Evolutionary conservation across 306 rosid genomes (phyloP).

Genomic region (Lotus japonicus): DNA sequence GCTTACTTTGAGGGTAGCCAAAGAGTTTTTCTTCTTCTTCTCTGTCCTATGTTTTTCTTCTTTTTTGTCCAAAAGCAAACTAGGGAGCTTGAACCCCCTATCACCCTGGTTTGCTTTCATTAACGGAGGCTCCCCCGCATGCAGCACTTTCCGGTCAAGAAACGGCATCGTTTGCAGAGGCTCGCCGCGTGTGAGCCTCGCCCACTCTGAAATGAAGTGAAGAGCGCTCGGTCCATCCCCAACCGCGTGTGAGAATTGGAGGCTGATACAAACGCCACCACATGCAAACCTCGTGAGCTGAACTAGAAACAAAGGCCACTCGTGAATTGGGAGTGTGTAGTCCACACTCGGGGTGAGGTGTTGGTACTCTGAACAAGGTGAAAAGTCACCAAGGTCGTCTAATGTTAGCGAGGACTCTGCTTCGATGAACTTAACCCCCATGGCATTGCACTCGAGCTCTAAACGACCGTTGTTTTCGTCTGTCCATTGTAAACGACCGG

Average conservation of each 20-base stretch:
- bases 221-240: slow-evolving; percentile 44
- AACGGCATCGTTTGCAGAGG: slow-evolving; percentile 30
- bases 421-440: slow-evolving; percentile 39
- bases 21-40: slow-evolving; percentile 26
- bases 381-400: slow-evolving; percentile 32
- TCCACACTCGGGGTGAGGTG: slow-evolving; percentile 32
- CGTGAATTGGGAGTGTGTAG: slow-evolving; percentile 37
- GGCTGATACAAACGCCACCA: slow-evolving; percentile 38
- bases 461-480: slow-evolving; percentile 32
- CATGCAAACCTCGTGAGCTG: slow-evolving; percentile 54
- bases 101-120: not conserved
- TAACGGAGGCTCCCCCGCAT: slow-evolving; percentile 16
- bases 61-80: not conserved
- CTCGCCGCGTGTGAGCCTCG: slow-evolving; percentile 41
- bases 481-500: slow-evolving; percentile 50
- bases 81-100: slow-evolving; percentile 18
- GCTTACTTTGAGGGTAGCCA: slow-evolving; percentile 29
- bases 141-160: slow-evolving; percentile 23
- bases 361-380: slow-evolving; percentile 16
- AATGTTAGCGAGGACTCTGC: slow-evolving; percentile 34
- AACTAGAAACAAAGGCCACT: slow-evolving; percentile 34
- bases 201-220: slow-evolving; percentile 50
- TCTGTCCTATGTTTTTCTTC: slow-evolving; percentile 34
- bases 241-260: slow-evolving; percentile 35
- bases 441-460: slow-evolving; percentile 46